Evolutionary conservation across 129 eudicot species (phyloP).

Genomic region (Artemisia tridentata): DNA sequence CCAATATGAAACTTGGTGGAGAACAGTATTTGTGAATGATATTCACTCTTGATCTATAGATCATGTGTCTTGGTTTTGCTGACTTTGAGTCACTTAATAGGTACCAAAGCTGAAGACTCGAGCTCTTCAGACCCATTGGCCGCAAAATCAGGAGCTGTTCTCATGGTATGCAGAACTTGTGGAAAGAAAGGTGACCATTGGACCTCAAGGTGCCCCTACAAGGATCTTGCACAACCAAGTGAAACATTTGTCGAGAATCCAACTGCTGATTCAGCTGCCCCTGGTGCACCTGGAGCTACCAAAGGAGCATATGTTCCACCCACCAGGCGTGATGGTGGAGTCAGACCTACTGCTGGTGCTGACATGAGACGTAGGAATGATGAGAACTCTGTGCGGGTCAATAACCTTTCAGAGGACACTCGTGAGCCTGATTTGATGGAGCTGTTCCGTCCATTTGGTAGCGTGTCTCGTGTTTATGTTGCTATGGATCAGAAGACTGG

Average conservation of each 20-base stretch:
- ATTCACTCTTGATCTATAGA: too few species aligned
- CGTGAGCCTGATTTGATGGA: slow-evolving; percentile 27
- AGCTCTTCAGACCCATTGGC: slow-evolving; percentile 22
- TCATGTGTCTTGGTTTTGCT: too few species aligned
- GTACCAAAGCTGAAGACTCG: slow-evolving; percentile 15
- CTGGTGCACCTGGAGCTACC: slow-evolving; percentile 9
- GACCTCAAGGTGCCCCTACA: slow-evolving; percentile 28
- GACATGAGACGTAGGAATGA: slow-evolving; percentile 25
- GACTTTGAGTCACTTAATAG: neutral
- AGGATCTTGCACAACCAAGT: slow-evolving; percentile 21
- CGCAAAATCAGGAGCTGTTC: neutral
- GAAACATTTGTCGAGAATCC: slow-evolving; percentile 25
- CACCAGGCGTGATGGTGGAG: slow-evolving; percentile 24
- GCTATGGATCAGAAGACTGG: slow-evolving; percentile 16
- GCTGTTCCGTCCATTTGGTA: slow-evolving; percentile 22
- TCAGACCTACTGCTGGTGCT: slow-evolving; percentile 16
- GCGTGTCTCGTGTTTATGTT: slow-evolving; percentile 10
- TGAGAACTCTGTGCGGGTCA: slow-evolving; percentile 5
- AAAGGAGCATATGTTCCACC: slow-evolving; percentile 25
- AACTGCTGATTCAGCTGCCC: slow-evolving; percentile 9
- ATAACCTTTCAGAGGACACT: slow-evolving; percentile 22
- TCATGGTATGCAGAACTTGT: slow-evolving; percentile 12
- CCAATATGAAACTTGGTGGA: too few species aligned
- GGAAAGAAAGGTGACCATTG: slow-evolving; percentile 28
- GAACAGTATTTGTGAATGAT: too few species aligned